Evolutionary conservation across 495 filamentous ascomycete species (phyloP).

Genomic region (Tuber melanosporum): DNA sequence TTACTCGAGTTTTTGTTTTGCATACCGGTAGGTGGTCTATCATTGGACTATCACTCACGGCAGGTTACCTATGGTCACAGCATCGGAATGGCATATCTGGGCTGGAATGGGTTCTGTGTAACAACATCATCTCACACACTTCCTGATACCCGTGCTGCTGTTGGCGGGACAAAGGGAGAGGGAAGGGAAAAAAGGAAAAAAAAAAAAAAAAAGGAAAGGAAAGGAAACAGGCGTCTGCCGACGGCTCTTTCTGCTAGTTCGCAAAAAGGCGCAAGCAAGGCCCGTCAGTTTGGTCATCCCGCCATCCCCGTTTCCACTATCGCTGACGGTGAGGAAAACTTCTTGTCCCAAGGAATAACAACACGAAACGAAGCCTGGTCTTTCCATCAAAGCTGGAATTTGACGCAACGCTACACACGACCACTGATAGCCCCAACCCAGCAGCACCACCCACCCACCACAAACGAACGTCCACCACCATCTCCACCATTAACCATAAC

Average conservation of each 20-base stretch:
- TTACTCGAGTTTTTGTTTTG: neutral
- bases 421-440: neutral
- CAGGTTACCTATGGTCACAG: neutral
- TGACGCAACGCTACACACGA: neutral
- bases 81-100: neutral
- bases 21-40: too few species aligned
- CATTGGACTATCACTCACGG: neutral
- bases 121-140: neutral
- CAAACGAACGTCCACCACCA: constrained; percentile 13
- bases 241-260: neutral
- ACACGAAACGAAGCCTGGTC: constrained; percentile 1
- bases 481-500: constrained; percentile 9
- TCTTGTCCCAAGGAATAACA: constrained; percentile 3
- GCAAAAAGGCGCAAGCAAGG: constrained; percentile 14
- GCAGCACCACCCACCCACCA: constrained; percentile 10
- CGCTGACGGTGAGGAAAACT: constrained; percentile 19
- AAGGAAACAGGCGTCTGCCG: neutral
- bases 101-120: neutral
- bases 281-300: constrained; percentile 33
- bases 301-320: constrained; percentile 32
- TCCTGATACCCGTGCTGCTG: neutral
- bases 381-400: neutral
- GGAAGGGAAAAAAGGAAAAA: neutral
- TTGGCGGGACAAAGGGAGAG: neutral
- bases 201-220: neutral